phyloP scores from a whole-genome alignment of 2,329 filamentous ascomycete species.

The Trichoderma harzianum region DNA sequence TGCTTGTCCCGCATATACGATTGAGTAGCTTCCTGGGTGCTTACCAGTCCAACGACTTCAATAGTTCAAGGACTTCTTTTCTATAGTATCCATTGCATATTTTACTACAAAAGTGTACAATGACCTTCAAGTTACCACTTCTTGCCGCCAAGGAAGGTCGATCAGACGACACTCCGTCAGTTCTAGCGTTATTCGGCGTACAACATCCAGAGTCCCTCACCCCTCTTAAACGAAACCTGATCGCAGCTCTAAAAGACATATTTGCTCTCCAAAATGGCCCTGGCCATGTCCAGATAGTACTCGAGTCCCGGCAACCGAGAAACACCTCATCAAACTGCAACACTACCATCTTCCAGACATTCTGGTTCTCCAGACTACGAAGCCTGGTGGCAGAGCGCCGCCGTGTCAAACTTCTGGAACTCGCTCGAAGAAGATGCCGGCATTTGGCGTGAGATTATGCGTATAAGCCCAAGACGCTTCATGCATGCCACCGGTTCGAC shows the following conservation, averaged over 20 bases:
- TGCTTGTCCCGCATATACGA: not conserved
- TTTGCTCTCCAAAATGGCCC: not conserved
- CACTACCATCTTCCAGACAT: not conserved
- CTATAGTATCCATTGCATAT: fast-evolving
- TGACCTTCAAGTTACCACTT: not conserved
- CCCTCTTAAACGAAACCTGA: not conserved
- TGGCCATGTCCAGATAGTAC: not conserved
- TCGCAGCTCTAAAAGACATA: not conserved
- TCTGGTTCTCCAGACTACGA: not conserved
- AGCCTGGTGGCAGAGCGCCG: not conserved
- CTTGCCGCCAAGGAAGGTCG: not conserved
- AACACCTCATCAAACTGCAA: not conserved
- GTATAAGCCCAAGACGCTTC: not conserved
- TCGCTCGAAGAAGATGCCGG: not conserved
- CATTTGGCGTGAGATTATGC: not conserved
- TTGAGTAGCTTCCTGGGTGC: not conserved
- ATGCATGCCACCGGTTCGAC: not conserved
- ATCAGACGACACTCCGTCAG: not conserved
- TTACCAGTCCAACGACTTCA: not conserved
- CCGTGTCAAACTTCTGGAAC: not conserved
- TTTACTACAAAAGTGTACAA: not conserved
- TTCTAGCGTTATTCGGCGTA: not conserved
- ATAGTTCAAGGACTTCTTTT: not conserved
- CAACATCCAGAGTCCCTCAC: not conserved
- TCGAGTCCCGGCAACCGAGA: not conserved